A percentile compares a stretch with the other conserved stretches of the same genome.
These are phyloP conservation scores for Boletus pseudopeckii DNA, from an alignment of 768 basidiomycete genomes.

Conservation along the genomic window DNA sequence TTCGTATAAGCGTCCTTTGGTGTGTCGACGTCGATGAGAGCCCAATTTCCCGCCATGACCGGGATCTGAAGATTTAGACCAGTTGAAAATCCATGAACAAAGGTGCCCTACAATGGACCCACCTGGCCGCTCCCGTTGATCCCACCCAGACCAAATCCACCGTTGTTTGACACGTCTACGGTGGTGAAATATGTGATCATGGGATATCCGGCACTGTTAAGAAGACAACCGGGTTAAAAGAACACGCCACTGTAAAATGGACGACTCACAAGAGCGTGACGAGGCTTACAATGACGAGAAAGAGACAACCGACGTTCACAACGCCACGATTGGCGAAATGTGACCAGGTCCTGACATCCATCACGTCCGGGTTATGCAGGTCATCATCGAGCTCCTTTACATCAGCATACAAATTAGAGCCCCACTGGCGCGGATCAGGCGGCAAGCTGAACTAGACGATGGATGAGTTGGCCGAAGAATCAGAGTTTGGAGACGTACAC, in stretches of 20 bases:
- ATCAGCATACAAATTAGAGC: slow-evolving; percentile 53
- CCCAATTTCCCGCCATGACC: slow-evolving; percentile 49
- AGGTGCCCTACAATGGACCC: slow-evolving; percentile 12
- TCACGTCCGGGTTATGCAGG: slow-evolving; percentile 61
- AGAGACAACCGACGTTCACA: slow-evolving; percentile 69
- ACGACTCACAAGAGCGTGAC: slow-evolving; percentile 57
- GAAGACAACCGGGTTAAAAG: not conserved
- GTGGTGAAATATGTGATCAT: slow-evolving; percentile 38
- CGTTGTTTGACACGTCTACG: slow-evolving; percentile 30
- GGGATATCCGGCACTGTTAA: slow-evolving; percentile 42
- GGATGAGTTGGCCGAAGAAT: not conserved
- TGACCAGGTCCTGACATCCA: slow-evolving; percentile 31
- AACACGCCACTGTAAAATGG: not conserved
- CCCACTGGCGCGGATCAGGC: slow-evolving; percentile 66
- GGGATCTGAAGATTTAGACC: slow-evolving; percentile 43
- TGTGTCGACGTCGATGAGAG: slow-evolving; percentile 57
- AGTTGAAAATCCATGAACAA: not conserved
- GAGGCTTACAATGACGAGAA: slow-evolving; percentile 46
- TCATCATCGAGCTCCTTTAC: slow-evolving; percentile 65
- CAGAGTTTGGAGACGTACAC: slow-evolving; percentile 28
- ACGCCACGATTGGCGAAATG: slow-evolving; percentile 60
- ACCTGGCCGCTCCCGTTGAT: slow-evolving; percentile 74
- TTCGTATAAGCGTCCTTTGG: slow-evolving; percentile 54
- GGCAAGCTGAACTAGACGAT: slow-evolving; percentile 54
- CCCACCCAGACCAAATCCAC: slow-evolving; percentile 62